These are phyloP conservation scores for Monosporascus sp. DNA, from an alignment of 2,329 filamentous ascomycete species.

Conservation along the genomic window DNA sequence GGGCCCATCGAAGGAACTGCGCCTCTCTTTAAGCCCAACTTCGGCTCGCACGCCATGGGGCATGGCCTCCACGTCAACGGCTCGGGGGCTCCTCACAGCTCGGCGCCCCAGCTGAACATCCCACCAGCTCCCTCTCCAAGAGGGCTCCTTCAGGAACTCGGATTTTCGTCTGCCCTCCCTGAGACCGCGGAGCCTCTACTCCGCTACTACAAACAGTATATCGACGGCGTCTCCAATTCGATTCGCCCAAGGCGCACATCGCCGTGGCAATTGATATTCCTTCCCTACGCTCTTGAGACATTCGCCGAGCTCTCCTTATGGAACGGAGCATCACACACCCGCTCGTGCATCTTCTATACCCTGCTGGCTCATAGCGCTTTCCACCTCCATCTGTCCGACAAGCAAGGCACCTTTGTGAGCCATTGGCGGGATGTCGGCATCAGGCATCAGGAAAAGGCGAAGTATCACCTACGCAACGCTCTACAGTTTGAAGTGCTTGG, in stretches of 20 bases:
- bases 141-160: neutral
- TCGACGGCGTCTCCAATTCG: conserved; percentile 24
- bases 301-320: conserved; percentile 37
- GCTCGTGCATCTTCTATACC: conserved; percentile 32
- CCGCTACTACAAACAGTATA: conserved; percentile 23
- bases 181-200: conserved; percentile 21
- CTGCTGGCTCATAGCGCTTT: conserved; percentile 38
- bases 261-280: conserved; percentile 38
- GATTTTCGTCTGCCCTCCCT: conserved; percentile 1
- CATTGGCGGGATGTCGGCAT: conserved; percentile 25
- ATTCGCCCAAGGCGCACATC: conserved; percentile 31
- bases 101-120: neutral
- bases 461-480: conserved; percentile 28
- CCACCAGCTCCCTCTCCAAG: neutral
- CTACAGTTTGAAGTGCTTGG: conserved; percentile 28
- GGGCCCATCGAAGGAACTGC: neutral
- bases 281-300: conserved; percentile 35
- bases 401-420: conserved; percentile 8
- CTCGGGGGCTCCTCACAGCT: neutral
- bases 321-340: conserved; percentile 32
- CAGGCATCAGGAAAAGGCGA: conserved; percentile 24
- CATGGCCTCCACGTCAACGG: neutral
- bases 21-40: neutral
- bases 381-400: conserved; percentile 24
- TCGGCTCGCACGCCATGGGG: neutral